A percentile compares a stretch with the other conserved stretches of the same genome.
phyloP scores from a whole-genome alignment of 1,284 basidiomycete genomes.

The Puccinia horiana region DNA sequence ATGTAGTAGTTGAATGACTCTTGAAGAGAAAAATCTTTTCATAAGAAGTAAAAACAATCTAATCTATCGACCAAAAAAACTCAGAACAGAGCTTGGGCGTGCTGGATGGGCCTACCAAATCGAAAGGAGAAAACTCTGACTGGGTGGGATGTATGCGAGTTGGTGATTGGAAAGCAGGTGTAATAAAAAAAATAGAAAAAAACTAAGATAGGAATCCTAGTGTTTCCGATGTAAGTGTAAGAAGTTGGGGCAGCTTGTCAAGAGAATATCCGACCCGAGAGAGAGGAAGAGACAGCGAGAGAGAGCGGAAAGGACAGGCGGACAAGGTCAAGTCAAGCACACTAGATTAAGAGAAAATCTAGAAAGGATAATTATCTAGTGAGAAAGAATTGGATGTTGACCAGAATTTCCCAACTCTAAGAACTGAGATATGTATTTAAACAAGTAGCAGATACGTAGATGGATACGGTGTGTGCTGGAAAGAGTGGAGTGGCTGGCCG shows the following conservation, averaged over 20 bases:
- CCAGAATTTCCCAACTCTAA: not conserved
- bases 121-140: not conserved
- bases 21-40: not conserved
- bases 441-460: not conserved
- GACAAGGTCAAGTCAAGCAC: not conserved
- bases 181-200: no score
- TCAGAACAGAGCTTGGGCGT: not conserved
- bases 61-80: no score
- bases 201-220: not conserved
- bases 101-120: not conserved
- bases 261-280: conserved; percentile 1
- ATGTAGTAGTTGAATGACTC: not conserved
- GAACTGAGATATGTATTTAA: not conserved
- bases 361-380: not conserved
- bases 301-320: not conserved
- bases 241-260: not conserved
- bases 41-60: not conserved
- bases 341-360: not conserved
- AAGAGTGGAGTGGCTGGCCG: no score
- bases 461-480: conserved; percentile 13
- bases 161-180: not conserved
- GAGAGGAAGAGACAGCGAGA: not conserved
- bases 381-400: conserved; percentile 6
- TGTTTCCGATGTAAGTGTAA: not conserved
- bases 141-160: not conserved